phyloP scores from a whole-genome alignment of 495 filamentous ascomycete species.

The Tuber microsphaerosporum region DNA sequence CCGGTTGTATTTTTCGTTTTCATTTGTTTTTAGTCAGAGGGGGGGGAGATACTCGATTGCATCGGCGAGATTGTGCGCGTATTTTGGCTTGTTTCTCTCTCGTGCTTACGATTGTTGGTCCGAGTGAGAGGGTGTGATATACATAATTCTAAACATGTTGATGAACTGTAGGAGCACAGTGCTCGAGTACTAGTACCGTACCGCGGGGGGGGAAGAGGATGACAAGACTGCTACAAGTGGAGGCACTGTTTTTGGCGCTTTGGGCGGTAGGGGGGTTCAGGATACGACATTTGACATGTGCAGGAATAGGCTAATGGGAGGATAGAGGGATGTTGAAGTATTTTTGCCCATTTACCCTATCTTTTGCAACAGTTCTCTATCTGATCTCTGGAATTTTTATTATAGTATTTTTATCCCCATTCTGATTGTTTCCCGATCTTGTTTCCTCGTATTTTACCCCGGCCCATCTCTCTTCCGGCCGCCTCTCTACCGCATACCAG shows the following conservation, averaged over 20 bases:
- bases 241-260: not conserved
- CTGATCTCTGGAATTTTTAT: not conserved
- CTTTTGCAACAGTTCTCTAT: not conserved
- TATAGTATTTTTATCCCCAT: not conserved
- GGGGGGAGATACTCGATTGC: not conserved
- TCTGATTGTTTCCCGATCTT: not conserved
- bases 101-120: not conserved
- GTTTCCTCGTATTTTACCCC: too few relatives aligned
- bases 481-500: not conserved
- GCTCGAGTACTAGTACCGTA: not conserved
- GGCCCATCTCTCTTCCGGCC: not conserved
- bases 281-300: not conserved
- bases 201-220: not conserved
- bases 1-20: not conserved
- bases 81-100: not conserved
- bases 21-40: not conserved
- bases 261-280: not conserved
- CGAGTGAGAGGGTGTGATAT: not conserved
- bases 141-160: not conserved
- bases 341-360: not conserved
- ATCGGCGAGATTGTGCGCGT: not conserved
- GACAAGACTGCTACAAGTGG: not conserved
- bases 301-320: not conserved
- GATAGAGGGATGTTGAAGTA: not conserved
- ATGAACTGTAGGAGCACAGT: not conserved